Evolutionary conservation across 139 green algal species (phyloP).

Genomic region (Chlamydomonas sphaeroides): DNA sequence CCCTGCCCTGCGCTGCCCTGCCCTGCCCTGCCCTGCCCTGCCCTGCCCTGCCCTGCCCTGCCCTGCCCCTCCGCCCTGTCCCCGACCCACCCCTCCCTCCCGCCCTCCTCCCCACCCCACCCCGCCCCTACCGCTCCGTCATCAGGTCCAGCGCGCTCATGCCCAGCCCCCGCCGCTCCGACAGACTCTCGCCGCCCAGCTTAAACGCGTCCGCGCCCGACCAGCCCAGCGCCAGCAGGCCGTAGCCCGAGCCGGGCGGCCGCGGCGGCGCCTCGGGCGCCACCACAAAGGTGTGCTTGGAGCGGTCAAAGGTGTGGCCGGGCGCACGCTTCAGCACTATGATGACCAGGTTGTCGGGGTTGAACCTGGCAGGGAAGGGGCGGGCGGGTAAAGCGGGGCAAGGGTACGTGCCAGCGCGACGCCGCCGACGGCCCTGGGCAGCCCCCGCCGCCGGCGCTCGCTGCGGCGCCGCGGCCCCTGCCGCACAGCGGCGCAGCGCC

Average conservation of each 20-base stretch:
- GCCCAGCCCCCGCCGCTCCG: background rate
- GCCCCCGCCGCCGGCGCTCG: too few relatives aligned
- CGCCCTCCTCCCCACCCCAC: background rate
- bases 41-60: too few relatives aligned
- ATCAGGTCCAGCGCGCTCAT: background rate
- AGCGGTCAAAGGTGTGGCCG: constrained; percentile 4
- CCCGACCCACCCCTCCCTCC: too few relatives aligned
- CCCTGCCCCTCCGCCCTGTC: too few relatives aligned
- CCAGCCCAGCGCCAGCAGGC: constrained; percentile 22
- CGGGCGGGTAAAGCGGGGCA: background rate
- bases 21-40: too few relatives aligned
- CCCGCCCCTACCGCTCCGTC: constrained; percentile 10
- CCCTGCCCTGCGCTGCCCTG: too few relatives aligned
- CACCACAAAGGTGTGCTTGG: background rate
- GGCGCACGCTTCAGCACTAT: constrained; percentile 20
- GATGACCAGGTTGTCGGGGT: constrained; percentile 35
- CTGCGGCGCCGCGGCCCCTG: background rate
- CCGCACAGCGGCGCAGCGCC: background rate
- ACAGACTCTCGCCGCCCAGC: background rate
- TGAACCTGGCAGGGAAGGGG: background rate
- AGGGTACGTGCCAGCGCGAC: background rate
- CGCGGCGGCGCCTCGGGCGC: constrained; percentile 3
- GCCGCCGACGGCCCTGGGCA: too few relatives aligned
- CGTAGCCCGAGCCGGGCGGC: constrained; percentile 19
- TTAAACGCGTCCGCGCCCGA: constrained; percentile 6